These are phyloP conservation scores for Phylloporus sp. DNA, from an alignment of 768 basidiomycete genomes.

Conservation along the genomic window DNA sequence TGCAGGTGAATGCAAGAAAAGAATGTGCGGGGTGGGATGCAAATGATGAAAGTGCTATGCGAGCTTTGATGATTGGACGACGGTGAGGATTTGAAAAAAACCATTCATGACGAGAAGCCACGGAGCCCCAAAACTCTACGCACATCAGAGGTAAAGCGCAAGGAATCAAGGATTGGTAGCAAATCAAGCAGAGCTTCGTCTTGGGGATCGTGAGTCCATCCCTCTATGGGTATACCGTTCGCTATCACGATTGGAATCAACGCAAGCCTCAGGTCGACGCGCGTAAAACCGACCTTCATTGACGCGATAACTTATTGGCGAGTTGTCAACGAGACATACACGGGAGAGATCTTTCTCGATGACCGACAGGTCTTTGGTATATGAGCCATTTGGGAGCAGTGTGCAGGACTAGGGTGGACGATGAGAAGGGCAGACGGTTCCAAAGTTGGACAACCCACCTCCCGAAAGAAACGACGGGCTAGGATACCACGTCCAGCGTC, in stretches of 20 bases:
- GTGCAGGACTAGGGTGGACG: conserved; percentile 71
- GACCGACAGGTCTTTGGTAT: conserved; percentile 87
- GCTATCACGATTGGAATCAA: conserved; percentile 44
- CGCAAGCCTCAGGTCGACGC: background rate
- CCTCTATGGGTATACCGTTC: conserved; percentile 98
- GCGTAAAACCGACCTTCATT: conserved; percentile 71
- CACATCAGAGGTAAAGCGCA: conserved; percentile 95
- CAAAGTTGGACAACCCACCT: conserved; percentile 49
- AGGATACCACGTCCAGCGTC: conserved; percentile 93
- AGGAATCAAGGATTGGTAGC: conserved; percentile 90
- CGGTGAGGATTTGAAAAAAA: conserved; percentile 3
- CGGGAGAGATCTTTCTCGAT: conserved; percentile 89
- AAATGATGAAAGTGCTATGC: conserved; percentile 21
- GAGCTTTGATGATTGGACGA: conserved; percentile 11
- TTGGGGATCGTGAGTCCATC: conserved; percentile 96
- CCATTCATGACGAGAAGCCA: conserved; percentile 41
- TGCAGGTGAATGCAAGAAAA: conserved; percentile 28
- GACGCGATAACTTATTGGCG: conserved; percentile 85
- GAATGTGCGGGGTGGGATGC: conserved; percentile 22
- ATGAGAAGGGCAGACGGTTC: background rate
- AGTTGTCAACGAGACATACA: conserved; percentile 95
- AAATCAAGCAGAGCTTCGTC: conserved; percentile 97
- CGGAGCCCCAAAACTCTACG: conserved; percentile 82
- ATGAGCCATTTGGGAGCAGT: conserved; percentile 86
- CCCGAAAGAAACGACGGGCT: conserved; percentile 84